Evolutionary conservation across 768 basidiomycete species (phyloP), one percentile per base, ranked within the genome.

Genomic region (Boletus subparvulus): DNA sequence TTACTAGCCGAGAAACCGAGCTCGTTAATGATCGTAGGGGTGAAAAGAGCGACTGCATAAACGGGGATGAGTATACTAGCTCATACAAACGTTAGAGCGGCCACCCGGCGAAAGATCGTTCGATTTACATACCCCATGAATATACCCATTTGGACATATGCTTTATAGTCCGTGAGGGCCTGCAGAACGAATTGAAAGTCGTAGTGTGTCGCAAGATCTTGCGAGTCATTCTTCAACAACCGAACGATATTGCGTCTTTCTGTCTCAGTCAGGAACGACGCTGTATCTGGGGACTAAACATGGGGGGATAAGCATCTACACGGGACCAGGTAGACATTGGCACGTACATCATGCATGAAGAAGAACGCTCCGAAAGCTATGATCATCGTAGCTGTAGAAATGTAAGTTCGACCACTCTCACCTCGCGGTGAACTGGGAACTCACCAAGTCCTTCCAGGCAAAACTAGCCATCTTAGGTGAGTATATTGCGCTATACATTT

Each of bases 201-300:
- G 50, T 73, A 81, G 52, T 80, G 75, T 1, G 76, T 80, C 5
- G 78, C 73, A 32, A 77, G 76, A 60, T 74, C 73, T 56, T 76
- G 75, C 4, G 71, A 61, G 48, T 83, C 82, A 50, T 77, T 74
- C 55, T 74, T 76, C 56, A 83, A 63, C 33, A 60, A 33, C 14
- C 2, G 21, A 17, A 76, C 56, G 6, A 83, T 65, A 46, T 70
- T 64, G 42, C 53, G 56, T 42, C 74, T 75, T 59, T 86, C 83
- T 3, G 59, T 53, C 12, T 75, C 71, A 10, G 75, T 78, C 55
- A 85, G 67, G 69, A 85, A 86, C 30, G 69, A 74, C 12, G 84
- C 83, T 1, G 83, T 86, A 56, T 80, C 78, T 30, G 83, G 83
- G 65, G 78, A 83, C 80, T 81, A 56, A 4, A 40, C 17, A 47